A percentile compares a stretch with the other conserved stretches of the same genome.
Evolutionary conservation across 306 rosid genomes (phyloP).

Genomic region (Cercis canadensis): DNA sequence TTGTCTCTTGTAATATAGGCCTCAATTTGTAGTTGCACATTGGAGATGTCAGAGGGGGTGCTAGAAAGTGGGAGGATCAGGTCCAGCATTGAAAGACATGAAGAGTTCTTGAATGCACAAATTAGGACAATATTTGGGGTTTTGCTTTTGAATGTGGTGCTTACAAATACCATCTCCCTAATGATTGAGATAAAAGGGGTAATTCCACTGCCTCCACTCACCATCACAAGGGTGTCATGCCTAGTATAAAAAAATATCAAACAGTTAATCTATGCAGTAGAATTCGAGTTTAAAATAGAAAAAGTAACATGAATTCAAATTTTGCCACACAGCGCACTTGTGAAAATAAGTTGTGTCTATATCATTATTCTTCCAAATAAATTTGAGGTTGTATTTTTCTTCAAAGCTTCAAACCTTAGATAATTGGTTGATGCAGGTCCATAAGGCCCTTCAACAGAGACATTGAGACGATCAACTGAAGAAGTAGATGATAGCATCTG

Average conservation of each 20-base stretch:
- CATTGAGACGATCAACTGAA: constrained; percentile 47
- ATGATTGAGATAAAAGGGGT: constrained; percentile 78
- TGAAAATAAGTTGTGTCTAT: too few species aligned
- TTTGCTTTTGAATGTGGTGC: constrained; percentile 30
- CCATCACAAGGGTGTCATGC: constrained; percentile 63
- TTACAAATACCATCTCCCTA: constrained; percentile 50
- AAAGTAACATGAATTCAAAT: too few species aligned
- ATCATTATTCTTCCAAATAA: neutral
- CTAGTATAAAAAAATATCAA: constrained; percentile 35
- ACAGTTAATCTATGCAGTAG: too few species aligned
- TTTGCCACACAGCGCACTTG: too few species aligned
- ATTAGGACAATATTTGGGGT: constrained; percentile 59
- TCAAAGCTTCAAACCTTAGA: constrained; percentile 48
- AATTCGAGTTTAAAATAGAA: too few species aligned
- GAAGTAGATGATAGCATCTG: constrained; percentile 61
- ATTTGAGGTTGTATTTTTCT: constrained; percentile 1
- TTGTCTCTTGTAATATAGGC: constrained; percentile 70
- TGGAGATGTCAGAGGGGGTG: constrained; percentile 43
- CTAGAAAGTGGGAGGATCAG: constrained; percentile 59
- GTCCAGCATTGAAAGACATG: constrained; percentile 62
- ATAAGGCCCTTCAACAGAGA: constrained; percentile 80
- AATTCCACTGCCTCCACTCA: constrained; percentile 84
- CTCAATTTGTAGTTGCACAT: constrained; percentile 54
- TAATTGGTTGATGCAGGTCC: constrained; percentile 62
- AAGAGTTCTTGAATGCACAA: constrained; percentile 54